phyloP scores from a whole-genome alignment of 148 eudicot species.

The Simmondsia chinensis region DNA sequence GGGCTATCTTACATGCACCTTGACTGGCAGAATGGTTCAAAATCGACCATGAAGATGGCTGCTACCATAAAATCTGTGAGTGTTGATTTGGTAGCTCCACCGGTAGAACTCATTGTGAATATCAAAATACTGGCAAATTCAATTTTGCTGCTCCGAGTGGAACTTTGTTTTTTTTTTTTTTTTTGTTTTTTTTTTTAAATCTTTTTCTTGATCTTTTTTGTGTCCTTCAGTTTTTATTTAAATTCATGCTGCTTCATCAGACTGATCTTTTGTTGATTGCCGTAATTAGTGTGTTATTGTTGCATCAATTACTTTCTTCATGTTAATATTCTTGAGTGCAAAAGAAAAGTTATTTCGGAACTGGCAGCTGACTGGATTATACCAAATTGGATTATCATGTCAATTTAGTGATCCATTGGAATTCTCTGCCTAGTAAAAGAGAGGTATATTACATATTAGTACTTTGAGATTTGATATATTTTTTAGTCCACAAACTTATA shows the following conservation, averaged over 20 bases:
- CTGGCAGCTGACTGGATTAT: too few relatives aligned
- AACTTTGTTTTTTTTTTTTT: conserved; percentile 5
- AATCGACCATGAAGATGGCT: too few relatives aligned
- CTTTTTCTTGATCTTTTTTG: background rate
- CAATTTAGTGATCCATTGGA: too few relatives aligned
- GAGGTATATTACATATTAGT: too few relatives aligned
- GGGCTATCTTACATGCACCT: conserved; percentile 1
- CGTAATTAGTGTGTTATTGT: conserved; percentile 1
- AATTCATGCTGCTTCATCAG: conserved; percentile 1
- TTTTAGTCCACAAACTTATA: too few relatives aligned
- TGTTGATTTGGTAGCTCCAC: conserved; percentile 12
- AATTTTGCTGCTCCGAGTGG: conserved; percentile 32
- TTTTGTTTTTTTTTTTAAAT: background rate
- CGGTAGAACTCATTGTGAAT: conserved; percentile 26
- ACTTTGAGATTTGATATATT: too few relatives aligned
- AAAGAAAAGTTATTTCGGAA: too few relatives aligned
- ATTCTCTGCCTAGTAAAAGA: too few relatives aligned
- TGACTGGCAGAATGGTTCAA: background rate
- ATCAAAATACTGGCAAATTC: conserved; percentile 21
- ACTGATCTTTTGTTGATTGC: conserved; percentile 8
- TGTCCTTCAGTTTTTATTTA: background rate
- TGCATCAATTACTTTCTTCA: too few relatives aligned
- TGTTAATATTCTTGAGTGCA: too few relatives aligned
- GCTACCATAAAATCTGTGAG: too few relatives aligned
- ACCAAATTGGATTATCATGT: too few relatives aligned